Evolutionary conservation across 305 asterid genomes (phyloP).

Genomic region (Fraxinus nigra): DNA sequence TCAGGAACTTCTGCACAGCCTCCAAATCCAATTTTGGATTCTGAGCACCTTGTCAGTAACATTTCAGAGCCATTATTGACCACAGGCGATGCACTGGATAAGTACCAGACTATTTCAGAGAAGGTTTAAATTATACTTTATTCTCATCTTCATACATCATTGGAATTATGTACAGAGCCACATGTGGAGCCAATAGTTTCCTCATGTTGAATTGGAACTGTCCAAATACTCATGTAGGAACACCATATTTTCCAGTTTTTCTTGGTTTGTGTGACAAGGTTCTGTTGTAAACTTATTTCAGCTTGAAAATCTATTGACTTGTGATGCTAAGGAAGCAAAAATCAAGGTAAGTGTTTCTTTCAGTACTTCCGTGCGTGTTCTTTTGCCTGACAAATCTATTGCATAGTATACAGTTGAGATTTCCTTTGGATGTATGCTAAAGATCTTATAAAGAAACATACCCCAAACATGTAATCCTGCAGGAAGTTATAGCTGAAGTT

Average conservation of each 20-base stretch:
- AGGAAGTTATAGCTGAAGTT: constrained; percentile 91
- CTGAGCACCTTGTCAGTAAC: constrained; percentile 61
- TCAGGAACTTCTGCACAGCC: constrained; percentile 52
- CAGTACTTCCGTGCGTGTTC: constrained; percentile 11
- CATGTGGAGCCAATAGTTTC: neutral
- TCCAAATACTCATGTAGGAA: neutral
- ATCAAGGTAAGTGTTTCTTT: constrained; percentile 56
- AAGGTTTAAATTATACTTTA: constrained; percentile 48
- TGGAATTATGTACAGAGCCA: neutral
- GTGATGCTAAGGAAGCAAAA: constrained; percentile 69
- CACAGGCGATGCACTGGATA: constrained; percentile 89
- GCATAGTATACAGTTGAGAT: neutral
- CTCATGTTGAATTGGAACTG: constrained; percentile 6
- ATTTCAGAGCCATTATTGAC: constrained; percentile 62
- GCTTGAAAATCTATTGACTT: constrained; percentile 71
- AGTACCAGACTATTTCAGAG: constrained; percentile 84
- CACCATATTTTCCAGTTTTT: constrained; percentile 2
- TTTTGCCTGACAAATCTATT: neutral
- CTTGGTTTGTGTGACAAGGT: constrained; percentile 21
- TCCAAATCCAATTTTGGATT: constrained; percentile 47
- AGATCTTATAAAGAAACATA: constrained; percentile 3
- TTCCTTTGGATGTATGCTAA: constrained; percentile 7
- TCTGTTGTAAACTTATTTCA: constrained; percentile 36
- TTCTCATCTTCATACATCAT: constrained; percentile 3
- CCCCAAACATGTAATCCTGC: constrained; percentile 17